Evolutionary conservation across 2,329 filamentous ascomycete species (phyloP).

Genomic region (Penicillium paneum): DNA sequence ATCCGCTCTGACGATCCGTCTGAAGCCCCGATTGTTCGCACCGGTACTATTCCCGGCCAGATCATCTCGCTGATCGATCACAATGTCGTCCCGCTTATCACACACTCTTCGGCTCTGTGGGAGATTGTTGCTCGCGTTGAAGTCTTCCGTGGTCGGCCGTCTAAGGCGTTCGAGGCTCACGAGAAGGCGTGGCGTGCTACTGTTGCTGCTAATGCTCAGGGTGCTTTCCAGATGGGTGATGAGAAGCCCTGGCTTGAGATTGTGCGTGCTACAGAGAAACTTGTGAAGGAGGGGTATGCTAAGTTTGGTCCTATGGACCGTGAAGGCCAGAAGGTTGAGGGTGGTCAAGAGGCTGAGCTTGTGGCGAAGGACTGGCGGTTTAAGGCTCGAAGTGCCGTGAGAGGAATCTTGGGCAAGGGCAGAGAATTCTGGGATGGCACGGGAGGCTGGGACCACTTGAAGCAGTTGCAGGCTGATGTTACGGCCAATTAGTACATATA

Average conservation of each 20-base stretch:
- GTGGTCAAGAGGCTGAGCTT: slow-evolving; percentile 50
- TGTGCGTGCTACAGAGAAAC: slow-evolving; percentile 72
- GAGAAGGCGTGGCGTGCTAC: slow-evolving; percentile 84
- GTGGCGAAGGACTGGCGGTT: slow-evolving; percentile 82
- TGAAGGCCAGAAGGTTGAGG: slow-evolving; percentile 52
- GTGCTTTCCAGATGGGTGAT: slow-evolving; percentile 51
- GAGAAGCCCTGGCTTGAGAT: slow-evolving; percentile 67
- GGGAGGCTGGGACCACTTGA: slow-evolving; percentile 40
- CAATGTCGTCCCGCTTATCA: slow-evolving; percentile 77
- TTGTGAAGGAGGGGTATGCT: slow-evolving; percentile 75
- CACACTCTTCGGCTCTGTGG: slow-evolving; percentile 73
- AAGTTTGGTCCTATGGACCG: slow-evolving; percentile 64
- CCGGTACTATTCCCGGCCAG: slow-evolving; percentile 50
- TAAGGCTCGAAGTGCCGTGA: slow-evolving; percentile 79
- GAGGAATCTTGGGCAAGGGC: slow-evolving; percentile 77
- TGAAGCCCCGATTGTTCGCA: slow-evolving; percentile 40
- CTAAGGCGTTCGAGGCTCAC: slow-evolving; percentile 72
- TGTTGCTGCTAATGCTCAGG: slow-evolving; percentile 49
- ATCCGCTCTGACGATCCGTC: slow-evolving; percentile 37
- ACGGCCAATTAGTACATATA: slow-evolving; percentile 26
- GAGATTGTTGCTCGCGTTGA: slow-evolving; percentile 67
- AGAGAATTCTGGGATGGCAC: slow-evolving; percentile 79
- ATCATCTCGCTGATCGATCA: slow-evolving; percentile 72
- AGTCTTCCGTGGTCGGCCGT: slow-evolving; percentile 68
- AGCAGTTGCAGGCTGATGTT: slow-evolving; percentile 39